Conservation (phyloP, 129 eudicot genomes). For the Arctium minus region DNA sequence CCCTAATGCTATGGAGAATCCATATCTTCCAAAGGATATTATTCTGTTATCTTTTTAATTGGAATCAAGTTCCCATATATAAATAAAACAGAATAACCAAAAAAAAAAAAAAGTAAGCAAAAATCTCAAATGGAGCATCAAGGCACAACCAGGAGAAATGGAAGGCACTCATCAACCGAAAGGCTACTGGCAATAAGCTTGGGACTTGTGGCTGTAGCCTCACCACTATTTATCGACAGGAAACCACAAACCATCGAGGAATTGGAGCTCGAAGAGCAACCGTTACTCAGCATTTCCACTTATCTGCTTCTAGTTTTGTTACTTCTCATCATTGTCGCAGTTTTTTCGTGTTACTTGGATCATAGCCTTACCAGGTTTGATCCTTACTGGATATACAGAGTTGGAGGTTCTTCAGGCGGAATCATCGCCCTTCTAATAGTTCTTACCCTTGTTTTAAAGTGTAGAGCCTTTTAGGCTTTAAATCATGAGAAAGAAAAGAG, state of each 20-base stretch:
- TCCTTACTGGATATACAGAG: constrained; percentile 86
- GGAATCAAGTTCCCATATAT: constrained; percentile 29
- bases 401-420: constrained; percentile 87
- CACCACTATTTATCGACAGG: constrained; percentile 71
- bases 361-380: constrained; percentile 64
- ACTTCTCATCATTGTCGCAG: constrained; percentile 49
- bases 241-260: constrained; percentile 26
- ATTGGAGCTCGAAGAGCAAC: constrained; percentile 52
- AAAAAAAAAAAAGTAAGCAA: neutral
- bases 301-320: constrained; percentile 50
- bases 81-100: constrained; percentile 17
- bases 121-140: constrained; percentile 41
- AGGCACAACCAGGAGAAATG: constrained; percentile 24
- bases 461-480: constrained; percentile 39
- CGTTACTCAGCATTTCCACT: constrained; percentile 29
- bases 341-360: constrained; percentile 52
- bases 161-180: constrained; percentile 43
- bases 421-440: constrained; percentile 48
- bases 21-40: constrained; percentile 23
- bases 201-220: constrained; percentile 57
- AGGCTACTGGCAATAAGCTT: constrained; percentile 54
- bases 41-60: constrained; percentile 19
- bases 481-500: neutral
- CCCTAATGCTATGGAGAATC: constrained; percentile 27
- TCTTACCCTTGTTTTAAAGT: constrained; percentile 65